Base-by-base conservation (phyloP, 2,329 filamentous ascomycete species). In the Xylariomycetidae sp. region DNA sequence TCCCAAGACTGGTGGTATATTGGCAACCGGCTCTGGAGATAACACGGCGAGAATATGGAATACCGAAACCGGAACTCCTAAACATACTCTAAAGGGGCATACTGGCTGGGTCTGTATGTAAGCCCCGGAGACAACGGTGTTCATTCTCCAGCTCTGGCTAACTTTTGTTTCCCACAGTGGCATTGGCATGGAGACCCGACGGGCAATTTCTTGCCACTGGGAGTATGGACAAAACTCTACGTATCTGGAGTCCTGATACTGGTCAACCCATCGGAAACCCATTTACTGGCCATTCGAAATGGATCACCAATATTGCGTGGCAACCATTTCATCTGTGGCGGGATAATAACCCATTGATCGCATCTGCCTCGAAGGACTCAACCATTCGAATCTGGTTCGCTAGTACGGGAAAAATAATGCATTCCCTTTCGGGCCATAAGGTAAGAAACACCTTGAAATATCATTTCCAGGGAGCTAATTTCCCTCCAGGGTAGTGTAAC, bases 21-120 rank as follows among this genome's bases (percentile, higher is more conserved):
- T 96, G 59, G 89, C 88, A 0, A 95, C 87, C 2, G 92, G 90
- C 1, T 88, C 84, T 41, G 92, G 92, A 29, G 92, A 98, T 54
- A 84, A 84, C 48, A 96, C 89, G 2, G 90, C 89, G 1, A 71
- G 90, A 36, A 82, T 97, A 64, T 96, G 88, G 88, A 89, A 98
- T 53, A 89, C 88, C 30, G 87, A 96, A 51, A 96, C 88, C 0
- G 89, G 89, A 30, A 96, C 88, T 9, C 88, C 89, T 0, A 76
- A 87, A 41, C 77, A 85, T 59, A 97, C 88, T 0, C 64, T 97
- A 30, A 84, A 87, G 49, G 88, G 88, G 1, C 92, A 97, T 59
- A 82, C 82, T 3, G 84, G 84, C 40, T 96, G 89, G 89, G 88
- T 97, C 4, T n/a, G n/a, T n/a, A n/a, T n/a, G n/a, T n/a, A n/a